A percentile compares a stretch with the other conserved stretches of the same genome.
Evolutionary conservation across 179 eudicot species (phyloP).

Genomic region (Kewa caespitosa): DNA sequence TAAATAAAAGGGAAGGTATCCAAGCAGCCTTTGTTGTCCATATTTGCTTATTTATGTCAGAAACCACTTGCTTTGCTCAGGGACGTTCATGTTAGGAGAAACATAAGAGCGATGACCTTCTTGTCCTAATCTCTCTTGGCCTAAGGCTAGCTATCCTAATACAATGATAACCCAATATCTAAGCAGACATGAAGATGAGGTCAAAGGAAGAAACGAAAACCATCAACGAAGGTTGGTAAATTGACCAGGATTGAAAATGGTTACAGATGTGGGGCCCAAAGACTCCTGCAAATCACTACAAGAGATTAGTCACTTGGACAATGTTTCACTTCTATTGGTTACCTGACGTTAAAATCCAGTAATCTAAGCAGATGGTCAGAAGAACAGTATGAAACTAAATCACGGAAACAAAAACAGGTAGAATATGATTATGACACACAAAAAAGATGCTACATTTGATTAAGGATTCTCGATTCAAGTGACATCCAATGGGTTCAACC

Average conservation of each 20-base stretch:
- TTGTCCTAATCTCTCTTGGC: neutral
- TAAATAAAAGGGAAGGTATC: neutral
- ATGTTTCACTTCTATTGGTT: conserved; percentile 22
- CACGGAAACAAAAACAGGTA: conserved; percentile 7
- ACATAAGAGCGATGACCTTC: neutral
- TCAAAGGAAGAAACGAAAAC: neutral
- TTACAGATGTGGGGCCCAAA: conserved; percentile 3
- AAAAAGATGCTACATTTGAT: conserved; percentile 21
- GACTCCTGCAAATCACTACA: neutral
- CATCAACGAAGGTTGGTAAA: neutral
- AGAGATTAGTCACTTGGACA: conserved; percentile 15
- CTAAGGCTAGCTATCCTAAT: neutral
- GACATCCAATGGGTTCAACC: conserved; percentile 28
- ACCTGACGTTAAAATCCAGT: conserved; percentile 5
- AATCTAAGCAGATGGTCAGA: neutral
- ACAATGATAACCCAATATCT: neutral
- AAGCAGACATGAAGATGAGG: conserved; percentile 1
- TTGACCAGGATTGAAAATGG: conserved; percentile 7
- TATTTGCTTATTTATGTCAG: too few relatives aligned
- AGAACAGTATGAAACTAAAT: conserved; percentile 14
- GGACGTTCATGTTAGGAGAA: neutral
- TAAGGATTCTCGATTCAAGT: conserved; percentile 21
- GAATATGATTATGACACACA: conserved; percentile 13
- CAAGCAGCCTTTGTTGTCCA: too few relatives aligned
- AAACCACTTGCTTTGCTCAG: neutral